Percentiles rank a stretch among this genome's conserved stretches.
phyloP scores from a whole-genome alignment of 2,329 filamentous ascomycete genomes.

The Aureobasidium musti region DNA sequence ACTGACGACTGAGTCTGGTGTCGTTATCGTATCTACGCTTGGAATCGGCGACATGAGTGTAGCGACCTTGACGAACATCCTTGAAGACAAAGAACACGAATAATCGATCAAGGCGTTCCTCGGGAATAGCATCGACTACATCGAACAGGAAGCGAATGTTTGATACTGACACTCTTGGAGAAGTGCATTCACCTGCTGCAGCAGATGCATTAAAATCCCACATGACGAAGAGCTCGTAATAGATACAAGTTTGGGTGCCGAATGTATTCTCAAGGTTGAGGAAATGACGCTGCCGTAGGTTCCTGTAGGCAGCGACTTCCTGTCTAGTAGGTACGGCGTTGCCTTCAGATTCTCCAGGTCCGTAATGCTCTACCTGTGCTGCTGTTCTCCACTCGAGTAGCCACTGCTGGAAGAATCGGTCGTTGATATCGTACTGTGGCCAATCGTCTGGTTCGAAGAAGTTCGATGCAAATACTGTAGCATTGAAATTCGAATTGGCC shows the following conservation, averaged over 20 bases:
- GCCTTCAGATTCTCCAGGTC: neutral
- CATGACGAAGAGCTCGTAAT: conserved; percentile 5
- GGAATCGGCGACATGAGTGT: neutral
- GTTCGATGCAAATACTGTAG: neutral
- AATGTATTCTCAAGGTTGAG: neutral
- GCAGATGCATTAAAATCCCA: neutral
- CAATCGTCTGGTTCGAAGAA: neutral
- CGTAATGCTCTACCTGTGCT: no score
- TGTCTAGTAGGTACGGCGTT: neutral
- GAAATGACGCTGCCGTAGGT: neutral
- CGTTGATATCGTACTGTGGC: neutral
- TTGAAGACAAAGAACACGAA: neutral
- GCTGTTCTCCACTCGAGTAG: neutral
- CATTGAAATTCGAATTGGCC: neutral
- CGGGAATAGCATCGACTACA: neutral
- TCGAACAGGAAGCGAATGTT: conserved; percentile 10
- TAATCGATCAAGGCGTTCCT: neutral
- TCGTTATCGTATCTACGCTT: neutral
- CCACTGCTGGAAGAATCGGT: neutral
- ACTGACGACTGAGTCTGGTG: neutral
- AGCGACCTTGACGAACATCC: neutral
- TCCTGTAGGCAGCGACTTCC: neutral
- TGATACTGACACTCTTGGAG: neutral
- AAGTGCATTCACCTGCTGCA: neutral
- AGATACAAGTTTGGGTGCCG: neutral